Base-by-base conservation (phyloP, 148 eudicot species). In the Persicaria maculosa region DNA sequence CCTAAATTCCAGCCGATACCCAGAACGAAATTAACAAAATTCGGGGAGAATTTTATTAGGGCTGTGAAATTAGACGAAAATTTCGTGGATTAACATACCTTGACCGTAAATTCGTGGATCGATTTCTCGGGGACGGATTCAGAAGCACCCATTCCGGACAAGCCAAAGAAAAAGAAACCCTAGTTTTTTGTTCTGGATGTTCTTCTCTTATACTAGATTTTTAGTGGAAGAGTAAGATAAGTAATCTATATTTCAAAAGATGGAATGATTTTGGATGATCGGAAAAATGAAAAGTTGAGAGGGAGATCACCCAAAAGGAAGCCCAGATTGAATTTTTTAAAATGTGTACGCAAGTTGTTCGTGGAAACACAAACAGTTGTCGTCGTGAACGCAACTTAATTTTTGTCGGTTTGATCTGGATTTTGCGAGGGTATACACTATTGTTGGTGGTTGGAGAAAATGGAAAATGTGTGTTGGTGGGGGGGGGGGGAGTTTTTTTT, bases 61-160 rank as follows among this genome's bases (percentile, higher is more conserved):
- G 2, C 5, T 53, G 17, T 15, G 58, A 31, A 31, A 31, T 31
- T 31, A 31, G 40, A 31, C 40, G 12, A 22, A 58, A 0, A 7
- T 20, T 3, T 6, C 6, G 1, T 4, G 0, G 5, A 53, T 2
- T 57, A 6, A 9, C 25, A 19, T 81, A 84, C 96, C 92, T 91
- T 88, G 45, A 88, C 95, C 3, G 83, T 83, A 74, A 91, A 91
- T 57, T 91, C 90, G 68, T 91, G 91, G 47, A 91, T 73, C 8
- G 97, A 89, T 77, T 79, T 80, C 57, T 91, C 44, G 62, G 90
- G 84, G 69, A 86, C 77, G 40, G 97, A 89, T 77, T 79, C 55
- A 74, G 84, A 46, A 74, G 83, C 88, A 77, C 97, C 97, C 93
- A 89, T 91, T 54, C 77, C 55, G 15, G 59, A 25, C 22, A 62